A percentile compares a stretch with the other conserved stretches of the same genome.
Conservation (phyloP, 1,284 basidiomycete genomes). For the Cryptococcus sp. region DNA sequence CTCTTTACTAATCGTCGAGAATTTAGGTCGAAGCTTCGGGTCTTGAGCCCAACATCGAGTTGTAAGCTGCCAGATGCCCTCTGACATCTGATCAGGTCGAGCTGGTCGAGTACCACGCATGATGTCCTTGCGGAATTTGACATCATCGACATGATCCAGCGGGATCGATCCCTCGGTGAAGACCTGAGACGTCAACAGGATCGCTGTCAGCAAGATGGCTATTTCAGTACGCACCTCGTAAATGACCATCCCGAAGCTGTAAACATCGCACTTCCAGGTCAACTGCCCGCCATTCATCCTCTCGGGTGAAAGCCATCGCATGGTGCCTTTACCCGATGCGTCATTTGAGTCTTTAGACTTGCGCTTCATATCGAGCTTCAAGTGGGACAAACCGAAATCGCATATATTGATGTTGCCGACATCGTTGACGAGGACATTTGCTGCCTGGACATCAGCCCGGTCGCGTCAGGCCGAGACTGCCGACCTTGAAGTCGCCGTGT, state of each 20-base stretch:
- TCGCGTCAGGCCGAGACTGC: conserved; percentile 3
- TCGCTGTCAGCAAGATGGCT: neutral
- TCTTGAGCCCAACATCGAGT: conserved; percentile 54
- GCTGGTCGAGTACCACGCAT: conserved; percentile 61
- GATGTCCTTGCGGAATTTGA: conserved; percentile 58
- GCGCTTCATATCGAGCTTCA: conserved; percentile 57
- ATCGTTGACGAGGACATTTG: conserved; percentile 69
- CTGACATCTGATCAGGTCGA: conserved; percentile 34
- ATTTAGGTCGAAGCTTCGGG: conserved; percentile 53
- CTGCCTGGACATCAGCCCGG: conserved; percentile 51
- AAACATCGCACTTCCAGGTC: conserved; percentile 51
- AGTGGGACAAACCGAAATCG: conserved; percentile 73
- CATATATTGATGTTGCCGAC: conserved; percentile 62
- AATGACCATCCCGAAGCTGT: conserved; percentile 67
- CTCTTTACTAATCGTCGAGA: conserved; percentile 49
- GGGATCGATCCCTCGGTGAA: conserved; percentile 52
- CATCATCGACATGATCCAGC: conserved; percentile 61
- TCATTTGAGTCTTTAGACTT: conserved; percentile 10
- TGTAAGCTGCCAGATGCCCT: conserved; percentile 49
- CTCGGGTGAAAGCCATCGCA: conserved; percentile 71
- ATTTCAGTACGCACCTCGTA: conserved; percentile 50
- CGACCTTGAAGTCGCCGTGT: conserved; percentile 67
- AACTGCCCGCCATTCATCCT: conserved; percentile 56
- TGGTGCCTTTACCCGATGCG: conserved; percentile 48
- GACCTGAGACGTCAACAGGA: neutral